phyloP scores from a whole-genome alignment of 331 rosid species.

The Acacia concinna region DNA sequence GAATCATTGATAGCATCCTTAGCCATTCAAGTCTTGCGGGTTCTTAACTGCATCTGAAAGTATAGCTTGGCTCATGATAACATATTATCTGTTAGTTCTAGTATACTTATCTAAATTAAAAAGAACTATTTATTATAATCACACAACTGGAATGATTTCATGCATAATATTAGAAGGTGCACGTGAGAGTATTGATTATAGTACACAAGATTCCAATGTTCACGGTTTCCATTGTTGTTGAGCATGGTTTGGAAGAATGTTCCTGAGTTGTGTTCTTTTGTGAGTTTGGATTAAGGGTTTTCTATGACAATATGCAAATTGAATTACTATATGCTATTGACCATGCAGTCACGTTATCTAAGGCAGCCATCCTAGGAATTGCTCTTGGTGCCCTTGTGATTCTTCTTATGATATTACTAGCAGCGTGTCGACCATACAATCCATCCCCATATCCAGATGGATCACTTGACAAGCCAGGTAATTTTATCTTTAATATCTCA shows the following conservation, averaged over 20 bases:
- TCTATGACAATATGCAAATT: not conserved
- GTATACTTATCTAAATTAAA: not conserved
- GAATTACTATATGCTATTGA: constrained; percentile 20
- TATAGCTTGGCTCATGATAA: not conserved
- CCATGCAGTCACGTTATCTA: constrained; percentile 71
- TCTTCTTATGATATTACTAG: constrained; percentile 86
- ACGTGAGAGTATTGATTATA: not conserved
- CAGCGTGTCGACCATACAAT: constrained; percentile 79
- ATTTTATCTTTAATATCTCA: not conserved
- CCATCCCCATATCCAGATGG: constrained; percentile 76
- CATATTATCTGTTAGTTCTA: not conserved
- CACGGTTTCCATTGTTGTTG: not conserved
- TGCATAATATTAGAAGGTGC: not conserved
- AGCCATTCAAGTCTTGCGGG: not conserved
- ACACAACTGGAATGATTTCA: not conserved
- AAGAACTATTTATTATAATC: not conserved
- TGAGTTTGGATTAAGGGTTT: not conserved
- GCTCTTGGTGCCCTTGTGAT: constrained; percentile 91
- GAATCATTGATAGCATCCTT: not conserved
- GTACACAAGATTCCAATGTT: not conserved
- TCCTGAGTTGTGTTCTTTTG: not conserved
- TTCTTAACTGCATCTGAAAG: not conserved
- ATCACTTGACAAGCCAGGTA: constrained; percentile 90
- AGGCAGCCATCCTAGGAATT: constrained; percentile 93
- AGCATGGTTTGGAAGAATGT: not conserved